Evolutionary conservation across 257 asterid species (phyloP), one percentile per base, ranked within the genome.

Genomic region (Scutellaria minor): DNA sequence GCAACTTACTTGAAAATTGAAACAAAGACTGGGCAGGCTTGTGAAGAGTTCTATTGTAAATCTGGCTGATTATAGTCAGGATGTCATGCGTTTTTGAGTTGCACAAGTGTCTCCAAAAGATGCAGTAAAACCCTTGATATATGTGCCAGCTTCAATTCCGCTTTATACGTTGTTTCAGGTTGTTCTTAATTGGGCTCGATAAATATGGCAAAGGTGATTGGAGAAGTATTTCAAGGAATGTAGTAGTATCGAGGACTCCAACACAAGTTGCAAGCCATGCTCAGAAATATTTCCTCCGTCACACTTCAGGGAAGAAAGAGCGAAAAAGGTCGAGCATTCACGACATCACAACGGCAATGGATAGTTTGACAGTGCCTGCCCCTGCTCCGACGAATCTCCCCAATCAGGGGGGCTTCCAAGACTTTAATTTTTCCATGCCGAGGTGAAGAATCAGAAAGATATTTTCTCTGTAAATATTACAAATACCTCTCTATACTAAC

Each of bases 231-330:
- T 92, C 98, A n/a, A 86, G 98, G 72, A 90, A 92, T 1, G 93
- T 86, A 31, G 98, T 92, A 37, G 96, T 92, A 9, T 84, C 98
- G 0, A 85, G 96, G 79, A 92, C 98, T 4, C 96, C 98, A 7
- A 92, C 98, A 2, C 98, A 92, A 71, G 98, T 92, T 45, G 98
- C 98, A 9, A 92, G 98, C 63, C 98, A 92, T 62, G 98, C 98
- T 6, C 98, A 92, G 71, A 92, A 92, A 24, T 92, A 88, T 40
- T 92, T 80, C 79, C 96, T 90, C 42, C 96, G 98, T 9, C 98
- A 88, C 45, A 82, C 69, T 14, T 78, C 96, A 0, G 92, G 79
- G 41, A 92, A 90, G 81, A 92, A 84, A 58, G 96, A 92, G 81
- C 79, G 98, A 15, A 92, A 92, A 73, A 79, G 98, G 42, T 86